Evolutionary conservation across 2,329 filamentous ascomycete species (phyloP).

Genomic region (Xylaria hypoxylon): DNA sequence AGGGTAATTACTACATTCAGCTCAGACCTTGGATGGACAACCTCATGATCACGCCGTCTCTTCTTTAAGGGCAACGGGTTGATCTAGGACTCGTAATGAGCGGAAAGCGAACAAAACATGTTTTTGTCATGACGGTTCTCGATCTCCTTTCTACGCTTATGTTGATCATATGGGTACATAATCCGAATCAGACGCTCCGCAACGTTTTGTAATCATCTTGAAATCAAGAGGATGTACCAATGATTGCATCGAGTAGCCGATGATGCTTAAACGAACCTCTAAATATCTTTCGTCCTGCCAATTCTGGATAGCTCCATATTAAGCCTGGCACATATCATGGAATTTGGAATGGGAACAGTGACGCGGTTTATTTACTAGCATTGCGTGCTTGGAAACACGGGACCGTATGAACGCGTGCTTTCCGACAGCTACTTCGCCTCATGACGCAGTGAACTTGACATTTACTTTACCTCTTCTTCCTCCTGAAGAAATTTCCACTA

Average conservation of each 20-base stretch:
- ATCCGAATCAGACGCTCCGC: neutral
- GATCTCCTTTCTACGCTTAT: neutral
- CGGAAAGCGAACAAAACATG: constrained; percentile 12
- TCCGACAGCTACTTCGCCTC: neutral
- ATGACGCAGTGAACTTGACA: neutral
- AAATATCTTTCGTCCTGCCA: neutral
- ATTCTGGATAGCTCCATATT: neutral
- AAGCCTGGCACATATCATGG: neutral
- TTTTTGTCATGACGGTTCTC: neutral
- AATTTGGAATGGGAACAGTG: constrained; percentile 7
- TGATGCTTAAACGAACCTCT: constrained; percentile 5
- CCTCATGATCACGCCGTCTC: neutral
- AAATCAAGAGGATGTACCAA: constrained; percentile 7
- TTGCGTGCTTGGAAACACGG: no score
- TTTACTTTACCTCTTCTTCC: neutral
- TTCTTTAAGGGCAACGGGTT: neutral
- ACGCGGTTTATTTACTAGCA: neutral
- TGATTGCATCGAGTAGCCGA: constrained; percentile 6
- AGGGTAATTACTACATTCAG: constrained; percentile 1
- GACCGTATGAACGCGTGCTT: neutral
- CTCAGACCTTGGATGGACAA: neutral
- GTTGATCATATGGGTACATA: neutral
- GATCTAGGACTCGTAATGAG: neutral
- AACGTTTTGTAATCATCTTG: neutral
- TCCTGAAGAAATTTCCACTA: no score